Conservation (phyloP, 148 eudicot species). For the Polygonum aviculare region DNA sequence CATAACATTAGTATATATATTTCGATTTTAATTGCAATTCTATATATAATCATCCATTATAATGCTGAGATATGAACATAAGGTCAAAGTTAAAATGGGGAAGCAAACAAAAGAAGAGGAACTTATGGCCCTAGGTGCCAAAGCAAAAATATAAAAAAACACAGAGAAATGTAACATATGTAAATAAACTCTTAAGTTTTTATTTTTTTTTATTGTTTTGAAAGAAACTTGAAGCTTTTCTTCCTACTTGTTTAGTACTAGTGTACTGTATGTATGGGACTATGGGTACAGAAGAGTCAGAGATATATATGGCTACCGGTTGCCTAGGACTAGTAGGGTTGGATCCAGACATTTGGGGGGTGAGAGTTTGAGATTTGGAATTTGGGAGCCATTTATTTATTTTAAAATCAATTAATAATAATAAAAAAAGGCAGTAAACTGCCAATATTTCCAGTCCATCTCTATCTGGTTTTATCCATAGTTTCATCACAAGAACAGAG, state of each 20-base stretch:
- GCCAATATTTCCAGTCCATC: conserved; percentile 2
- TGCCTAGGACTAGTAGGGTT: not conserved
- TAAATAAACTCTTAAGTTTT: no score
- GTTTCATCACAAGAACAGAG: not conserved
- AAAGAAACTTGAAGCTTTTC: not conserved
- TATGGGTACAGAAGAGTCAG: not conserved
- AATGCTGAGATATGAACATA: no score
- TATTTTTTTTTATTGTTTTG: no score
- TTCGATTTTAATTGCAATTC: no score
- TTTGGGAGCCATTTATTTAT: not conserved
- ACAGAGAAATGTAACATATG: no score
- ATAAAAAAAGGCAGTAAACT: not conserved
- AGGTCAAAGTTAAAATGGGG: no score
- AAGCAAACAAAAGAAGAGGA: no score
- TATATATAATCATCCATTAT: no score
- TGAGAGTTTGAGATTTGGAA: not conserved
- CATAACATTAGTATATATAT: no score
- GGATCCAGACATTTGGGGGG: conserved; percentile 7
- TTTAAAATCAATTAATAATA: not conserved
- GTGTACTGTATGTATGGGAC: not conserved
- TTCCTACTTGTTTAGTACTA: not conserved
- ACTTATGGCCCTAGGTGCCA: no score
- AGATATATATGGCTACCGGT: not conserved
- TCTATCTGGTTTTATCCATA: conserved; percentile 5
- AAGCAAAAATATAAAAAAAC: not conserved